Conservation (phyloP, 306 rosid species). For the Potentilla sterilis region DNA sequence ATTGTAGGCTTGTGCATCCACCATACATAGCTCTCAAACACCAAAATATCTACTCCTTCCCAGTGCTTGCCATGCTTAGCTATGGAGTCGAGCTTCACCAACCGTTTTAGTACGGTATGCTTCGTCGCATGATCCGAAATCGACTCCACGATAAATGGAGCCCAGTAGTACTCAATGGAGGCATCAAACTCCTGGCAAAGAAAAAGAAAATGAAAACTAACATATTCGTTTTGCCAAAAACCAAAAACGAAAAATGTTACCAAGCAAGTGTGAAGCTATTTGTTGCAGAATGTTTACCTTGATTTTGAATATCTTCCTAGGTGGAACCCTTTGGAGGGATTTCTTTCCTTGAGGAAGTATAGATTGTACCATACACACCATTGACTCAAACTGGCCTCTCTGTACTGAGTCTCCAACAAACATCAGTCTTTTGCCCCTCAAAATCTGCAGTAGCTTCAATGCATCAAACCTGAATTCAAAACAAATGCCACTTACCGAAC, state of each 20-base stretch:
- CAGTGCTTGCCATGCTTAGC: conserved; percentile 76
- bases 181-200: conserved; percentile 63
- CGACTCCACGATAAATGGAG: conserved; percentile 85
- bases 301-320: conserved; percentile 71
- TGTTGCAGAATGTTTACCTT: conserved; percentile 40
- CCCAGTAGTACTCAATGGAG: conserved; percentile 88
- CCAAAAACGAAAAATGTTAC: neutral
- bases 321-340: conserved; percentile 72
- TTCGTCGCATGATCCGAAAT: conserved; percentile 91
- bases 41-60: conserved; percentile 80
- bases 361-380: conserved; percentile 81
- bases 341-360: conserved; percentile 71
- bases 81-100: conserved; percentile 74
- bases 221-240: too few relatives aligned
- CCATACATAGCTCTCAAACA: conserved; percentile 94
- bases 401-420: conserved; percentile 87
- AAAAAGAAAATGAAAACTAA: too few relatives aligned
- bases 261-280: neutral
- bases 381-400: conserved; percentile 85
- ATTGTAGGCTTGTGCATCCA: conserved; percentile 78
- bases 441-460: conserved; percentile 65
- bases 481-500: neutral
- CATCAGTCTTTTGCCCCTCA: conserved; percentile 79
- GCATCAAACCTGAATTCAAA: conserved; percentile 66
- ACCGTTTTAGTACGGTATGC: conserved; percentile 63